A percentile compares a stretch with the other conserved stretches of the same genome.
Evolutionary conservation across 2,329 filamentous ascomycete species (phyloP).

Genomic region (Cordyceps militaris): DNA sequence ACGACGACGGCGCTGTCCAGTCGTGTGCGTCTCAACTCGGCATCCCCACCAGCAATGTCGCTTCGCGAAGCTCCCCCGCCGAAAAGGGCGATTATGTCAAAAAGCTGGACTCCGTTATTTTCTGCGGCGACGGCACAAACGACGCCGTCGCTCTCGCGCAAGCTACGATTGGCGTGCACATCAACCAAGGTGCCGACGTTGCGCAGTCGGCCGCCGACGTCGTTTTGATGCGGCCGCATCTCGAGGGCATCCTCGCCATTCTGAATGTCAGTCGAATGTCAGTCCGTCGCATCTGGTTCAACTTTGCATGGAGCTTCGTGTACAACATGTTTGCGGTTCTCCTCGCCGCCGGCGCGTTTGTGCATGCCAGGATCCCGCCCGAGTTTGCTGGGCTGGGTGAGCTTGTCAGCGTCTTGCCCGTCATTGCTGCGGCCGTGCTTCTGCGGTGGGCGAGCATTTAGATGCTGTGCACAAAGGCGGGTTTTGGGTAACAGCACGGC

Average conservation of each 20-base stretch:
- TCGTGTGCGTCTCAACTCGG: slow-evolving; percentile 31
- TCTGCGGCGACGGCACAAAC: slow-evolving; percentile 74
- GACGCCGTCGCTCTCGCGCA: slow-evolving; percentile 66
- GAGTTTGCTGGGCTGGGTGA: slow-evolving; percentile 64
- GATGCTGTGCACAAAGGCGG: background rate
- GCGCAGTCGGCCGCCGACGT: slow-evolving; percentile 62
- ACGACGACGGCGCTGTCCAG: slow-evolving; percentile 43
- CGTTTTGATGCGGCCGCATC: slow-evolving; percentile 51
- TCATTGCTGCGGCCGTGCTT: slow-evolving; percentile 51
- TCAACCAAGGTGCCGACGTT: slow-evolving; percentile 56
- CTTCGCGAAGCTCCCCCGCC: slow-evolving; percentile 36
- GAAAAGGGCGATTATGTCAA: slow-evolving; percentile 42
- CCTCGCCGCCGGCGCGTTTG: slow-evolving; percentile 59
- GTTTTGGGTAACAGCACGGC: background rate
- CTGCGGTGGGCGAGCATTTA: slow-evolving; percentile 34
- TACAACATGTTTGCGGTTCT: slow-evolving; percentile 66
- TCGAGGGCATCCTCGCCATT: slow-evolving; percentile 50
- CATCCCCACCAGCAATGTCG: slow-evolving; percentile 32
- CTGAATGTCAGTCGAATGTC: slow-evolving; percentile 46
- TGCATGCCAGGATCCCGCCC: slow-evolving; percentile 45
- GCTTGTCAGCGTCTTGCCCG: slow-evolving; percentile 65
- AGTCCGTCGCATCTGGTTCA: slow-evolving; percentile 50
- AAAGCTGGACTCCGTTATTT: slow-evolving; percentile 44
- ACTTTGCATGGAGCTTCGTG: slow-evolving; percentile 62
- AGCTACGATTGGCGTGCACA: slow-evolving; percentile 64